Percentiles rank a stretch among this genome's conserved stretches.
These are phyloP conservation scores for Paramyrothecium sp. DNA, from an alignment of 2,329 filamentous ascomycete genomes.

Conservation along the genomic window DNA sequence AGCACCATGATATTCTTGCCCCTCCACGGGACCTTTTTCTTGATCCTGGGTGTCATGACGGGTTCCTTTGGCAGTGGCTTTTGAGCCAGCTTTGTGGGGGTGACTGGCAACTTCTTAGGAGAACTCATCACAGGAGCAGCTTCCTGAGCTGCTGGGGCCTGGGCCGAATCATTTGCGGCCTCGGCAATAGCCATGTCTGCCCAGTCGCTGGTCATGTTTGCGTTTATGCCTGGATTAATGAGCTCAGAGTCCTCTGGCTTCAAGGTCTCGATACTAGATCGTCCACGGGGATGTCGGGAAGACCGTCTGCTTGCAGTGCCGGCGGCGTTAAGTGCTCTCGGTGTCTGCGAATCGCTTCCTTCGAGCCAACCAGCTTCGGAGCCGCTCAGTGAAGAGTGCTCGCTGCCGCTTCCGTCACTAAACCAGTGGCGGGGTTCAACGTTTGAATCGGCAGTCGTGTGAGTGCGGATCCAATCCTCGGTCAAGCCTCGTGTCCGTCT, in stretches of 20 bases:
- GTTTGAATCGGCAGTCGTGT: constrained; percentile 68
- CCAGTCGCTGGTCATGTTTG: constrained; percentile 30
- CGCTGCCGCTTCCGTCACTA: constrained; percentile 70
- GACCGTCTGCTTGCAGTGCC: constrained; percentile 20
- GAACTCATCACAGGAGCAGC: constrained; percentile 22
- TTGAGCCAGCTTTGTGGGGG: constrained; percentile 31
- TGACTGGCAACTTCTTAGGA: constrained; percentile 23
- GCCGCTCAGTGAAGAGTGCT: constrained; percentile 73
- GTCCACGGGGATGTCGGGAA: constrained; percentile 41
- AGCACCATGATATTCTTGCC: constrained; percentile 73
- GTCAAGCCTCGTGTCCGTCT: constrained; percentile 64
- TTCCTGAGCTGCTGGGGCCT: constrained; percentile 21
- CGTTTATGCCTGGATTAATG: constrained; percentile 24
- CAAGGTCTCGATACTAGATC: constrained; percentile 57
- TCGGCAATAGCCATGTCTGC: constrained; percentile 23
- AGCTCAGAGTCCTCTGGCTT: constrained; percentile 30
- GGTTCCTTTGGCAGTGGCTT: constrained; percentile 37
- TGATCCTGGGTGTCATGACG: constrained; percentile 53
- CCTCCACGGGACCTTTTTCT: constrained; percentile 73
- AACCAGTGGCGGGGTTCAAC: constrained; percentile 78
- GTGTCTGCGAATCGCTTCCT: constrained; percentile 46
- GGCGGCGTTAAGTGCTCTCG: constrained; percentile 33
- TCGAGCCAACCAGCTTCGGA: constrained; percentile 56
- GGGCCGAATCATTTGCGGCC: constrained; percentile 21
- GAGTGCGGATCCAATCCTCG: constrained; percentile 83